Base-by-base conservation (phyloP, 2,329 filamentous ascomycete species). In the Colletotrichum sp. region DNA sequence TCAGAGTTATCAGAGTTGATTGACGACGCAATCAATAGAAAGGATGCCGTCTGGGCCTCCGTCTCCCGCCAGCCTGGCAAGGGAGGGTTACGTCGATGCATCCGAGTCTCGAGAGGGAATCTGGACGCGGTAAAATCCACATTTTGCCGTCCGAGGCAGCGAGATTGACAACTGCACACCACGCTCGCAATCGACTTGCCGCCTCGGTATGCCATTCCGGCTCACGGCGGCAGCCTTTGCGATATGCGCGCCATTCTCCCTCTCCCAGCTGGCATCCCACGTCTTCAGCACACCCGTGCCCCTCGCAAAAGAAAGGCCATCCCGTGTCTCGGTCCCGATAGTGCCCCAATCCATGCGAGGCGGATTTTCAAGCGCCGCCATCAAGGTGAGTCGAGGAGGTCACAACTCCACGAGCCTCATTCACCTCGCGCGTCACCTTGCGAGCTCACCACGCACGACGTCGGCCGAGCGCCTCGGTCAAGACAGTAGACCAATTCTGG, bases 51-150 rank as follows among this genome's bases (percentile, higher is more conserved):
- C 43, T 13, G 43, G n/a, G 43, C 43, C 43, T 48, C 36, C 55
- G 6, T 61, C 38, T 72, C 21, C 67, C 68, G 34, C 72, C 36
- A 71, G 61, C 55, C 18, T 56, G 68, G 73, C 73, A 67, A 62
- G 30, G 69, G 59, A 26, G 68, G 62, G 69, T 72, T 58, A 58
- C 69, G 55, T 63, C 43, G 30, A 72, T 26, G 62, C 73, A 62
- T 61, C 63, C 69, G 32, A 61, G 38, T 55, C 24, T 24, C 36
- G 30, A 28, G 28, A 18, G 32, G 26, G 55, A 66, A 34, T 24
- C 52, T 59, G 21, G 21, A 32, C 52, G 14, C 55, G 43, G 43
- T 52, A 62, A 48, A 36, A 24, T 34, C 26, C 61, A 63, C 32
- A 30, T 62, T 32, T 38, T 71, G 28, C 52, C 52, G 48, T 56